Evolutionary conservation across 129 eudicot genomes (phyloP).

Genomic region (Rutidosis leptorrhynchoides): DNA sequence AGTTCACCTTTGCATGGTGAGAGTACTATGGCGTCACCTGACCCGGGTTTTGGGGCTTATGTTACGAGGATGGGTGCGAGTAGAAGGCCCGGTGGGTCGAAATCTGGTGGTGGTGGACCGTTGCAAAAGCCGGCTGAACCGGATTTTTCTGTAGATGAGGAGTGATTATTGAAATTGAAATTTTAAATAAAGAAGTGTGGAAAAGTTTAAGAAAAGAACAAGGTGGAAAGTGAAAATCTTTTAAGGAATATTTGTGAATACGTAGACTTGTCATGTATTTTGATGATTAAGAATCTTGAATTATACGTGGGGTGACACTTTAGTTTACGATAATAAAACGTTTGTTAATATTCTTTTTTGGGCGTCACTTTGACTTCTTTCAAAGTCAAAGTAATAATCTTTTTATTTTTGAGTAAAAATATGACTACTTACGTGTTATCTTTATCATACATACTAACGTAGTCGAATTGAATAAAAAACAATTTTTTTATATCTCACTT

Average conservation of each 20-base stretch:
- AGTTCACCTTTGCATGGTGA: slow-evolving; percentile 21
- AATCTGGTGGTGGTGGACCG: slow-evolving; percentile 32
- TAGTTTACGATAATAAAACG: slow-evolving; percentile 12
- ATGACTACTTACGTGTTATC: too few species aligned
- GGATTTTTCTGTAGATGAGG: slow-evolving; percentile 64
- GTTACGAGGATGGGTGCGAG: slow-evolving; percentile 39
- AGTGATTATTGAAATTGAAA: slow-evolving; percentile 20
- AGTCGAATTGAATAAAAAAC: too few species aligned
- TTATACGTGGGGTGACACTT: slow-evolving; percentile 18
- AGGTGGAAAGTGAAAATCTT: slow-evolving; percentile 15
- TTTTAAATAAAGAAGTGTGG: slow-evolving; percentile 1
- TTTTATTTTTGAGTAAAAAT: too few species aligned
- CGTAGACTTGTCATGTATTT: slow-evolving; percentile 30
- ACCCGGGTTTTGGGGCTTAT: slow-evolving; percentile 43
- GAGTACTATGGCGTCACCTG: slow-evolving; percentile 25
- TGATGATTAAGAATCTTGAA: slow-evolving; percentile 17
- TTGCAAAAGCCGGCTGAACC: slow-evolving; percentile 64
- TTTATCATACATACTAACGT: too few species aligned
- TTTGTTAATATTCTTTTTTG: slow-evolving; percentile 1
- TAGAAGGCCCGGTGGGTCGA: slow-evolving; percentile 38
- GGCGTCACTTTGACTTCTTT: background rate
- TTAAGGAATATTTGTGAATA: slow-evolving; percentile 33
- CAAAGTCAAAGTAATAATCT: too few species aligned
- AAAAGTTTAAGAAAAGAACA: slow-evolving; percentile 16
- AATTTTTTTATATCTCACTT: too few species aligned